Evolutionary conservation across 805 yeast species (phyloP).

Genomic region (Zygosaccharomyces lentus): DNA sequence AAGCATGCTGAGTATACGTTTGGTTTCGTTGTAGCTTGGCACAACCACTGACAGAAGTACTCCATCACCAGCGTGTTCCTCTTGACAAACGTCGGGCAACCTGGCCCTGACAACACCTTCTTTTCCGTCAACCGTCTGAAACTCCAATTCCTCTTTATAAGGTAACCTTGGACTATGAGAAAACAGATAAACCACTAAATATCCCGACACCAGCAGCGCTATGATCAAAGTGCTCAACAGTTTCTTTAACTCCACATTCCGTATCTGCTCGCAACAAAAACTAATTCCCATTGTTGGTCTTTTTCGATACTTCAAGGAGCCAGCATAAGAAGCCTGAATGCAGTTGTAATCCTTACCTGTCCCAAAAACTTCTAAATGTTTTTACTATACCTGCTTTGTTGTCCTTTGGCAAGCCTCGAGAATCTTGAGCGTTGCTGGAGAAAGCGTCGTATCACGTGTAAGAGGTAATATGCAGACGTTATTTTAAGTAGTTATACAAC

Average conservation of each 20-base stretch:
- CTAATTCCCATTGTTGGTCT: slow-evolving; percentile 4
- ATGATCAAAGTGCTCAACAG: slow-evolving; percentile 11
- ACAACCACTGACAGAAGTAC: slow-evolving; percentile 71
- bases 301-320: background rate
- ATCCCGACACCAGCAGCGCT: slow-evolving; percentile 28
- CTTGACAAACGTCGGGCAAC: slow-evolving; percentile 22
- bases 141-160: slow-evolving; percentile 48
- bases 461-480: slow-evolving; percentile 1
- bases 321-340: slow-evolving; percentile 1
- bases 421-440: background rate
- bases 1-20: slow-evolving; percentile 65
- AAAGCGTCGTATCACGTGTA: slow-evolving; percentile 4
- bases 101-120: slow-evolving; percentile 31
- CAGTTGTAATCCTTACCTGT: background rate
- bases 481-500: slow-evolving; percentile 5
- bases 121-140: slow-evolving; percentile 44
- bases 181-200: slow-evolving; percentile 42
- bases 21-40: slow-evolving; percentile 90
- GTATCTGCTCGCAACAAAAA: slow-evolving; percentile 6
- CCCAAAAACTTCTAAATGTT: background rate
- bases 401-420: slow-evolving; percentile 3
- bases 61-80: slow-evolving; percentile 20
- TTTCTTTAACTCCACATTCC: slow-evolving; percentile 12
- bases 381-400: slow-evolving; percentile 1
- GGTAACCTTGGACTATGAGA: slow-evolving; percentile 64